Conservation (phyloP, 1,284 basidiomycete species). For the Anthracocystis panici-leucophaei region DNA sequence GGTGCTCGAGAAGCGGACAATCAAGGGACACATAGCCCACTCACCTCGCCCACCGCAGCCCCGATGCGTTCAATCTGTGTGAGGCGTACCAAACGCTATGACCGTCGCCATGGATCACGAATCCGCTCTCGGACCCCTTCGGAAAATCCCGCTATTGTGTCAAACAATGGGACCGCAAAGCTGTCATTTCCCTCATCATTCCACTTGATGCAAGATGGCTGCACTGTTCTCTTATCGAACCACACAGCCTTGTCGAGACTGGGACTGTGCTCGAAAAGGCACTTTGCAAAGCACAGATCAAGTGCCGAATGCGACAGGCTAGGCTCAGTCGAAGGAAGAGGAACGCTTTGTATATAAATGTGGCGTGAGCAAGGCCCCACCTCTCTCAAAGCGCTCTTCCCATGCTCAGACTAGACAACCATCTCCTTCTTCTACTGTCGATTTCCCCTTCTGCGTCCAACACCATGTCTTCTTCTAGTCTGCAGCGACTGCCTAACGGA, state of each 20-base stretch:
- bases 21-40: too few relatives aligned
- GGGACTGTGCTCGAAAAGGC: neutral
- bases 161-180: slow-evolving; percentile 3
- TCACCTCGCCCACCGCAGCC: neutral
- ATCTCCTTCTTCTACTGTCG: neutral
- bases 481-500: slow-evolving; percentile 13
- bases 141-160: neutral
- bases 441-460: neutral
- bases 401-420: neutral
- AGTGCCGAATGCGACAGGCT: neutral
- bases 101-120: slow-evolving; percentile 3
- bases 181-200: slow-evolving; percentile 5
- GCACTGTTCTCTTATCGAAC: neutral
- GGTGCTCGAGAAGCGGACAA: too few relatives aligned
- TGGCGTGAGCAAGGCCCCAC: neutral
- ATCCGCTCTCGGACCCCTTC: slow-evolving; percentile 4
- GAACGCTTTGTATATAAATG: neutral
- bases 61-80: neutral
- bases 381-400: neutral
- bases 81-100: neutral
- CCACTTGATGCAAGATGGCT: neutral
- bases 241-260: neutral
- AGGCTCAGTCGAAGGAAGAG: neutral
- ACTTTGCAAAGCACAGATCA: neutral
- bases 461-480: slow-evolving; percentile 12